Conservation (phyloP, 139 green algal species). For the Asterochloris erici region DNA sequence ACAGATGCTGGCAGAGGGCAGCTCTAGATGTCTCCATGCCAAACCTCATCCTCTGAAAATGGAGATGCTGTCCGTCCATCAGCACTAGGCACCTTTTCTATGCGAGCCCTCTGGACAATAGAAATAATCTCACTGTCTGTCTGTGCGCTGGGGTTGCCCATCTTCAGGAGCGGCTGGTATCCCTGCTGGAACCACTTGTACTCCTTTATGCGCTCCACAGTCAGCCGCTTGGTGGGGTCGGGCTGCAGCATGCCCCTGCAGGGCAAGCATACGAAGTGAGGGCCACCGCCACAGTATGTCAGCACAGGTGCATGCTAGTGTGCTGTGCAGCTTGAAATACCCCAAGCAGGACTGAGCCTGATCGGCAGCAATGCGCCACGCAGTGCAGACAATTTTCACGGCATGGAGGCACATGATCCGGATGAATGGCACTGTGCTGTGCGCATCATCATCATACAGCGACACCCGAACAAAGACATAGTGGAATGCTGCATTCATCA, state of each 20-base stretch:
- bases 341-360: too few relatives aligned
- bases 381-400: too few relatives aligned
- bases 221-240: background rate
- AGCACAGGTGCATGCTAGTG: too few relatives aligned
- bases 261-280: too few relatives aligned
- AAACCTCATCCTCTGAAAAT: slow-evolving; percentile 3
- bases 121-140: background rate
- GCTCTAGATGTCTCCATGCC: background rate
- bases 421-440: too few relatives aligned
- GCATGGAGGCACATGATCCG: too few relatives aligned
- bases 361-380: too few relatives aligned
- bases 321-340: too few relatives aligned
- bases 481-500: too few relatives aligned
- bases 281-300: too few relatives aligned
- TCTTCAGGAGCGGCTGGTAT: background rate
- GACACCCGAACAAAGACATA: too few relatives aligned
- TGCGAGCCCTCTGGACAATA: slow-evolving; percentile 7
- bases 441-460: too few relatives aligned
- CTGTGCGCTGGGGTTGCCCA: slow-evolving; percentile 2
- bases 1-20: background rate
- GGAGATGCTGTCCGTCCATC: background rate
- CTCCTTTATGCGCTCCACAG: slow-evolving; percentile 2
- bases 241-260: background rate
- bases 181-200: slow-evolving; percentile 4
- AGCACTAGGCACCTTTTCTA: background rate